Evolutionary conservation across 192 early-diverging fungal species (phyloP).

Genomic region (Linnemannia zychae): DNA sequence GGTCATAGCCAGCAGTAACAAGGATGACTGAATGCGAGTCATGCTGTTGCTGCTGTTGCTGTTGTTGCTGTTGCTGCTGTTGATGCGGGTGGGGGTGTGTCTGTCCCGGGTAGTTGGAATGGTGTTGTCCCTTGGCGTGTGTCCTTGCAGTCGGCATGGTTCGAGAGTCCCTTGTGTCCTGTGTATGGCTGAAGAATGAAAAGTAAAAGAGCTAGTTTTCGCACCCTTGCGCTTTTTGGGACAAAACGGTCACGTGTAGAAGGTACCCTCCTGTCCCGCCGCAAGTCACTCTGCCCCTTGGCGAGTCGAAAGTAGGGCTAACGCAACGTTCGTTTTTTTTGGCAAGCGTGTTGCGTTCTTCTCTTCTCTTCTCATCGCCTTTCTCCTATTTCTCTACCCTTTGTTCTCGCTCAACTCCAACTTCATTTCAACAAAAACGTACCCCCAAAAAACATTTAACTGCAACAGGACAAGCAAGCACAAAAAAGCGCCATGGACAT

Average conservation of each 20-base stretch:
- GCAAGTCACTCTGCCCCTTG: background rate
- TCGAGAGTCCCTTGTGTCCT: background rate
- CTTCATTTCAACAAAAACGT: background rate
- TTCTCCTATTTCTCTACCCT: background rate
- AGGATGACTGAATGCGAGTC: slow-evolving; percentile 70
- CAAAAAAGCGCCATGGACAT: slow-evolving; percentile 25
- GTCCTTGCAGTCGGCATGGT: slow-evolving; percentile 45
- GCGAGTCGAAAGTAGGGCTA: background rate
- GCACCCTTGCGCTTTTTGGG: too few species aligned
- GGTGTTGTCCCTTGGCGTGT: slow-evolving; percentile 44
- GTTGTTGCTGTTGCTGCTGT: slow-evolving; percentile 57
- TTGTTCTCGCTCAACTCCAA: background rate
- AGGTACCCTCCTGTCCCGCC: background rate
- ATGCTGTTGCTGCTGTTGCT: slow-evolving; percentile 61
- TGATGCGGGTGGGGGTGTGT: slow-evolving; percentile 40
- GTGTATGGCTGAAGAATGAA: background rate
- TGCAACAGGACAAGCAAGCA: background rate
- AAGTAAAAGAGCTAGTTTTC: background rate
- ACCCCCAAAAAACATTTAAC: background rate
- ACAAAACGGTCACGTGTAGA: background rate
- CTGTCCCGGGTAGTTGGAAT: slow-evolving; percentile 38
- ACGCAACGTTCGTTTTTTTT: background rate
- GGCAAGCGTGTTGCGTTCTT: background rate
- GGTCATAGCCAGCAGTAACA: slow-evolving; percentile 86
- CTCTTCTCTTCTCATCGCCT: background rate